Evolutionary conservation across 140 eudicot species (phyloP), one percentile per base, ranked within the genome.

Genomic region (Ambrosia hybrid): DNA sequence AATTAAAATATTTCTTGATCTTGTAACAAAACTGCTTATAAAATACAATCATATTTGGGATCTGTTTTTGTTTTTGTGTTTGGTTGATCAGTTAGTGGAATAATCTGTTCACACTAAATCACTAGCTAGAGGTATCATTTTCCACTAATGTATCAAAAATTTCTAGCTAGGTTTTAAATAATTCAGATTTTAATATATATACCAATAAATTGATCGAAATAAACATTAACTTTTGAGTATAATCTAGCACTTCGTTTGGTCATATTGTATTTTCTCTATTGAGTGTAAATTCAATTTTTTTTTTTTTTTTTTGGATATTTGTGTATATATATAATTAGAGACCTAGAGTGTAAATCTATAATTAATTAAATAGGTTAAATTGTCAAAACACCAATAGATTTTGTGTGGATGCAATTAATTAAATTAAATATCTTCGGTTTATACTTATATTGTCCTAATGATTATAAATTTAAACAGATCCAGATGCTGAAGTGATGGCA

Each of bases 251-350:
- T 41, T 41, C 46, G 9, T 41, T 41, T 41, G 46, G 46, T 41
- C 6, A 41, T 41, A 5, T 41, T 41, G 45, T 4, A 39, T 72
- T 61, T 52, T 53, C 55, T 45, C 37, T 15, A 63, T 78, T 43
- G 16, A 53, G 72, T 70, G 34, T 62, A 71, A 21, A 45, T 78
- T 60, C 73, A 43, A n/a, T n/a, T n/a, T n/a, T n/a, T n/a, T n/a
- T n/a, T n/a, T n/a, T 53, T 12, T 6, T 12, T 9, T 26, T 70
- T 41, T 41, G 9, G 46, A 41, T 41, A 5, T 41, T 41, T 41
- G 45, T 41, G 8, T 41, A 21, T 21, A 21, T 41, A 21, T 21
- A 21, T 6, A 41, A 41, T 41, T 2, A 41, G 46, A 41, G 46
- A 4, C 45, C 8, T 41, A 21, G 0, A 41, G 46, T 21, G 36